These are phyloP conservation scores for Fusarium sulawesiense DNA, from an alignment of 2,329 filamentous ascomycete species.

Conservation along the genomic window DNA sequence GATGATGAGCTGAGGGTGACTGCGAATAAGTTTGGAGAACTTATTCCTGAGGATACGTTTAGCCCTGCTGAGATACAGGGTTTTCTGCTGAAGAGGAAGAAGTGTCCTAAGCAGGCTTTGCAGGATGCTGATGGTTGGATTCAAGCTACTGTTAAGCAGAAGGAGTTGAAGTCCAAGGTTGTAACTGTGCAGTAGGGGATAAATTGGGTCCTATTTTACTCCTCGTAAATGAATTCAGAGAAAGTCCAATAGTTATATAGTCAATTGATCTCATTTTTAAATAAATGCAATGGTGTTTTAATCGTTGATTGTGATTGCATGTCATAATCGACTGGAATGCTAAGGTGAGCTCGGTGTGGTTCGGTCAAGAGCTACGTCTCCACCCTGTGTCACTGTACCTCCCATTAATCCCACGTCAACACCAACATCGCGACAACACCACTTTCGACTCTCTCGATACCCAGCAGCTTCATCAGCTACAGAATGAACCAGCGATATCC, in stretches of 20 bases:
- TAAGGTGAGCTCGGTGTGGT: constrained; percentile 37
- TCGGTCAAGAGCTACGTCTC: constrained; percentile 42
- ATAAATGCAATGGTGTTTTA: background rate
- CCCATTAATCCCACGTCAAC: constrained; percentile 38
- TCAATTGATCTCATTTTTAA: background rate
- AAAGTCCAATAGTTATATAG: background rate
- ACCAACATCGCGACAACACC: constrained; percentile 15
- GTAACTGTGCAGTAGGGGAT: constrained; percentile 58
- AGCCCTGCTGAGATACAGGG: constrained; percentile 74
- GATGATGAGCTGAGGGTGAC: constrained; percentile 57
- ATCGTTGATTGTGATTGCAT: background rate
- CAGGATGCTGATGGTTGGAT: constrained; percentile 66
- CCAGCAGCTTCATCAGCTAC: constrained; percentile 1
- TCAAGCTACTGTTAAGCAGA: constrained; percentile 61
- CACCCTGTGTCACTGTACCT: constrained; percentile 29
- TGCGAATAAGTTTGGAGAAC: constrained; percentile 61
- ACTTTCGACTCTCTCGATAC: background rate
- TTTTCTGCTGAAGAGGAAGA: constrained; percentile 72
- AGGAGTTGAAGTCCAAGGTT: constrained; percentile 61
- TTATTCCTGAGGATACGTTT: constrained; percentile 64
- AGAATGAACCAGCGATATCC: constrained; percentile 38
- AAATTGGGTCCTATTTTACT: too few relatives aligned
- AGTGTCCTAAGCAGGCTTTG: constrained; percentile 65
- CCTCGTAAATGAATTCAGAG: too few relatives aligned
- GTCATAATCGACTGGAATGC: background rate